Evolutionary conservation across 176 grass and related monocot genomes (phyloP).

Genomic region (Triticum monococcum): DNA sequence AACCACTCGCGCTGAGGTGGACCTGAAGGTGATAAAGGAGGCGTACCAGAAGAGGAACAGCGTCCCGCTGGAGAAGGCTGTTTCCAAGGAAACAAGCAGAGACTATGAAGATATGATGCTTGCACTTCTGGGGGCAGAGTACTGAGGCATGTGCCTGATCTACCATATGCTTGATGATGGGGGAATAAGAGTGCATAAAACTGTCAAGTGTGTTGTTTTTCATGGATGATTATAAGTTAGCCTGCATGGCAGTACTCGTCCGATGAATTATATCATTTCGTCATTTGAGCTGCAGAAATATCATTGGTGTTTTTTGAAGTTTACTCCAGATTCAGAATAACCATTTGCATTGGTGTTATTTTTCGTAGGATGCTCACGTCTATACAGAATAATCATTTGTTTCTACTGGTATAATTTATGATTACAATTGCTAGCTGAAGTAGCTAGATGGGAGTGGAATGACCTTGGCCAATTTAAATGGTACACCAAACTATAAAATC

Average conservation of each 20-base stretch:
- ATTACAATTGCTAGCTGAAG: background rate
- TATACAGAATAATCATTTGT: background rate
- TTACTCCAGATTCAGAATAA: background rate
- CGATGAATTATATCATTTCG: background rate
- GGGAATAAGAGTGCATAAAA: constrained; percentile 6
- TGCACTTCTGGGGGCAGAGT: constrained; percentile 64
- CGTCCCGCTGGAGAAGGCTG: constrained; percentile 56
- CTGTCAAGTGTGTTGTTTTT: constrained; percentile 1
- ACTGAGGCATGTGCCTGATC: constrained; percentile 7
- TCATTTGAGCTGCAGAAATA: background rate
- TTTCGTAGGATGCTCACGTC: too few species aligned
- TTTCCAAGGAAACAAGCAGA: constrained; percentile 73
- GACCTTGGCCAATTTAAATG: background rate
- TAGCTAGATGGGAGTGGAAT: too few species aligned
- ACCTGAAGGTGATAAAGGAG: constrained; percentile 73
- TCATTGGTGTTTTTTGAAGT: background rate
- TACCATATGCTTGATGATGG: constrained; percentile 3
- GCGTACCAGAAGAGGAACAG: constrained; percentile 88
- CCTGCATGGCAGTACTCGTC: constrained; percentile 10
- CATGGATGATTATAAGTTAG: constrained; percentile 26
- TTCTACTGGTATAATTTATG: background rate
- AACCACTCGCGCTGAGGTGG: constrained; percentile 66
- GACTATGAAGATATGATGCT: constrained; percentile 75
- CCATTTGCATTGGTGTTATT: background rate
- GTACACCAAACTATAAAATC: background rate